A percentile compares a stretch with the other conserved stretches of the same genome.
Conservation (phyloP, 306 rosid genomes). For the Inga leiocalycina region DNA sequence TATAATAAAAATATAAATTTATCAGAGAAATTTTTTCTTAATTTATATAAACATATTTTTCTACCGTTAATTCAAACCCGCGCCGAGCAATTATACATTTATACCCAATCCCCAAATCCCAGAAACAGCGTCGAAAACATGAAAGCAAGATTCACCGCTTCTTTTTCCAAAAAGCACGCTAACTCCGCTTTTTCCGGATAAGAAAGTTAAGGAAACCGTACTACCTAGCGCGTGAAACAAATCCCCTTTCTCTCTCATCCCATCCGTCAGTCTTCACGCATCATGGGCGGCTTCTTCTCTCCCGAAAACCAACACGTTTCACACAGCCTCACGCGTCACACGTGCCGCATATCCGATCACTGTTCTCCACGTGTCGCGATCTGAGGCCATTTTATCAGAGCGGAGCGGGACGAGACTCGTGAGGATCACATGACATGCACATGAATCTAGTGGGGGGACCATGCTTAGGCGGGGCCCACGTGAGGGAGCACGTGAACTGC, state of each 20-base stretch:
- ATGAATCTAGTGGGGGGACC: neutral
- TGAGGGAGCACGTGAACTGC: conserved; percentile 32
- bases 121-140: neutral
- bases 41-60: too few relatives aligned
- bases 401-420: neutral
- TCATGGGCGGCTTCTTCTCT: neutral
- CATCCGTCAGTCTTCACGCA: neutral
- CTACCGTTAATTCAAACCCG: too few relatives aligned
- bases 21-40: too few relatives aligned
- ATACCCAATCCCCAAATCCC: neutral
- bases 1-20: too few relatives aligned
- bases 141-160: neutral
- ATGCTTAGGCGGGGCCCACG: neutral
- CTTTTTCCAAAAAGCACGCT: neutral
- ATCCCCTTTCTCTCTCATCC: neutral
- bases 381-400: neutral
- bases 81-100: too few relatives aligned
- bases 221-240: neutral
- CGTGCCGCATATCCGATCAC: conserved; percentile 1
- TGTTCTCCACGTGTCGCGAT: neutral
- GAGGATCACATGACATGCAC: conserved; percentile 22
- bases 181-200: neutral
- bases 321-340: neutral
- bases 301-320: conserved; percentile 16
- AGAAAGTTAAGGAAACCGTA: neutral